Base-by-base conservation (phyloP, 2,329 filamentous ascomycete species). In the Epichloe hybrida region DNA sequence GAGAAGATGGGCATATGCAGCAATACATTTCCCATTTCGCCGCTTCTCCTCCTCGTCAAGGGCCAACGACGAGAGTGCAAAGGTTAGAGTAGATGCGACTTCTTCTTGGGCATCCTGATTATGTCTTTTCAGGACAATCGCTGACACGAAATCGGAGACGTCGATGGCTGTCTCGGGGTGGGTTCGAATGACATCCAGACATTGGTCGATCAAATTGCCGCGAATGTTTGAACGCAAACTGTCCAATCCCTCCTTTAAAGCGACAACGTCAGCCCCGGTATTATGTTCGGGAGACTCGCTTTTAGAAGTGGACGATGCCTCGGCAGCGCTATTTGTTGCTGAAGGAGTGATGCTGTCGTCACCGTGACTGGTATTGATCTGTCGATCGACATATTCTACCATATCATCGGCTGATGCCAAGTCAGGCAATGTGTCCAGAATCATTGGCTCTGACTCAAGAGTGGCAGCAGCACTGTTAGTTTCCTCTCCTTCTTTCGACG, bases 161-260 rank as follows among this genome's bases (percentile, higher is more conserved):
- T 97, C 91, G 59, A 96, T 93, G 0, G 93, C 94, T 11, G 91
- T 82, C 57, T 87, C 83, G 13, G 90, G 84, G 58, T 97, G 90
- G 38, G 84, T 83, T 63, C 91, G 86, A 49, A 98, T 82, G 36
- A 97, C 82, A 60, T 96, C 90, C 21, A 98, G 73, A 56, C 87
- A 95, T 52, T 88, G 85, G 59, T 96, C 90, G 53, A 97, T 90
- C 50, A 97, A 69, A 51, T 87, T 83, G 20, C 80, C 74, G 39
- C 88, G 80, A 40, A 97, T 72, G n/a, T 74, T 76, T 4, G 77
- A 74, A 44, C 93, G 82, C 64, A 87, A 79, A 36, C 79, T 77
- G 55, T 95, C 87, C 6, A 98, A 73, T 56, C 89, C 84, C 52
- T 96, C 87, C 52, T 89, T 75, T 0, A 86, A 59, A 27, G 56